Evolutionary conservation across 192 early-diverging fungal species (phyloP).

Genomic region (Glomus cerebriforme): DNA sequence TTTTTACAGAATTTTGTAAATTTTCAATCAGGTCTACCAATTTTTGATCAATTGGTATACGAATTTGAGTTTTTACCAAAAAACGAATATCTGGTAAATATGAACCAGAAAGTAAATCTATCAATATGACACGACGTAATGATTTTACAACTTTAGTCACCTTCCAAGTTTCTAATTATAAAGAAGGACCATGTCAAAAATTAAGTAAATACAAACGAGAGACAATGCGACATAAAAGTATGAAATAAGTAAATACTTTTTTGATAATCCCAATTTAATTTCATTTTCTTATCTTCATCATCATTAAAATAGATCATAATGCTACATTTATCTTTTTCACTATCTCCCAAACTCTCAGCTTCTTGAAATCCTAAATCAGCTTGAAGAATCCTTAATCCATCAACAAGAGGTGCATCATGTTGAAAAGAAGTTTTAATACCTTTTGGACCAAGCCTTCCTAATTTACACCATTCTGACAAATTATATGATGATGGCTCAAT

Average conservation of each 20-base stretch:
- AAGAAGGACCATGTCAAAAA: background rate
- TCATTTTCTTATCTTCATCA: background rate
- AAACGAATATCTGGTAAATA: conserved; percentile 17
- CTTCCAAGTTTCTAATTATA: conserved; percentile 6
- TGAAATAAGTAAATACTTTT: background rate
- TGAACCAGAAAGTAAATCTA: background rate
- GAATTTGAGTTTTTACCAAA: background rate
- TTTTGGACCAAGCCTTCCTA: background rate
- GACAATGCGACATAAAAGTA: too few species aligned
- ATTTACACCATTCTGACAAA: background rate
- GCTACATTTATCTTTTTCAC: background rate
- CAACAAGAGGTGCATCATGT: background rate
- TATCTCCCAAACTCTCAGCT: background rate
- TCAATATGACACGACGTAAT: background rate
- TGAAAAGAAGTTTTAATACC: background rate
- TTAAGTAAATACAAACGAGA: too few species aligned
- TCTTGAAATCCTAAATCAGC: background rate
- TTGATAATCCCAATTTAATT: conserved; percentile 1
- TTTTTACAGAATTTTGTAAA: background rate
- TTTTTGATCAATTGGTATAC: conserved; percentile 1
- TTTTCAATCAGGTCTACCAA: background rate
- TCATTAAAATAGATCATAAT: background rate
- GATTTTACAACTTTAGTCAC: background rate
- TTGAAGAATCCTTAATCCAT: background rate
- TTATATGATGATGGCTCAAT: background rate